Evolutionary conservation across 257 asterid genomes (phyloP).

Genomic region (Rhazya stricta): DNA sequence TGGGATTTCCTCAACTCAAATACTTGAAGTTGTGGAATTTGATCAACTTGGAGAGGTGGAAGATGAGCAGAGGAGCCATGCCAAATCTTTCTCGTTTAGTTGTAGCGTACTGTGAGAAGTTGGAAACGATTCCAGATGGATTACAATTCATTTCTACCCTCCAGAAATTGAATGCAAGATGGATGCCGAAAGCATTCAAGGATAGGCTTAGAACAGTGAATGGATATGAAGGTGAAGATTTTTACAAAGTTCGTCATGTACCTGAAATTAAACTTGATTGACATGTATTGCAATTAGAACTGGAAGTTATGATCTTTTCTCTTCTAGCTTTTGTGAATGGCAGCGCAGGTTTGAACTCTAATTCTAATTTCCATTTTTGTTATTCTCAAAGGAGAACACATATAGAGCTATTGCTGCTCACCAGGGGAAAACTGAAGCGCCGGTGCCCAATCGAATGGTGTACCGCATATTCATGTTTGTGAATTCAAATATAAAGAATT

Average conservation of each 20-base stretch:
- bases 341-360: no score
- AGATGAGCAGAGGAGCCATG: constrained; percentile 33
- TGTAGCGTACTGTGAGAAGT: constrained; percentile 23
- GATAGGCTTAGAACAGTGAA: constrained; percentile 24
- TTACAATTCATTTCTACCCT: constrained; percentile 23
- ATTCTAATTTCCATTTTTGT: no score
- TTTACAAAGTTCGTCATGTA: constrained; percentile 31
- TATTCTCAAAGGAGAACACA: no score
- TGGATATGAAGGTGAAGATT: constrained; percentile 30
- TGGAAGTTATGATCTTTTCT: no score
- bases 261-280: constrained; percentile 36
- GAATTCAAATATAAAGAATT: no score
- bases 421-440: no score
- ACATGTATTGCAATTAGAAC: no score
- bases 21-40: constrained; percentile 32
- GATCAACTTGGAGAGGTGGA: constrained; percentile 24
- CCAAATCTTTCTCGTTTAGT: constrained; percentile 32
- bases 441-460: no score
- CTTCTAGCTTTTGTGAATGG: no score
- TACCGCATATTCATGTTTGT: no score
- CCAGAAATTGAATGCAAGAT: constrained; percentile 34
- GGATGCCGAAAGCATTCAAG: constrained; percentile 32
- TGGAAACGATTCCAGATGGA: constrained; percentile 37
- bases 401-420: no score
- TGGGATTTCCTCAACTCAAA: constrained; percentile 39